Evolutionary conservation across 495 filamentous ascomycete species (phyloP).

Genomic region (Penicillium odoratum): DNA sequence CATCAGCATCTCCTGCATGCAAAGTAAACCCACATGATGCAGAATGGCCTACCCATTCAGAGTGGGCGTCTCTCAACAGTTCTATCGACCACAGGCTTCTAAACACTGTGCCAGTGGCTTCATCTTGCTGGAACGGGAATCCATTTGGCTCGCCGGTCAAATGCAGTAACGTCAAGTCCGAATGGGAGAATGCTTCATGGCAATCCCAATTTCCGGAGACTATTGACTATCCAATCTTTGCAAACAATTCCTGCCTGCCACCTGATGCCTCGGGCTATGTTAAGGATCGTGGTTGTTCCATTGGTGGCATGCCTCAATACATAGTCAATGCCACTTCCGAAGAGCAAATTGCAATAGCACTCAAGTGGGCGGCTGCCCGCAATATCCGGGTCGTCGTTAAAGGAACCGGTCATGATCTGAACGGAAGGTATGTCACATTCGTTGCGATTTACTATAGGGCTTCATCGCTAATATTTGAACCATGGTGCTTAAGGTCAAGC

Average conservation of each 20-base stretch:
- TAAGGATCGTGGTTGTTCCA: slow-evolving; percentile 19
- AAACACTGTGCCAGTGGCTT: not conserved
- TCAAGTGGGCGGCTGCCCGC: slow-evolving; percentile 50
- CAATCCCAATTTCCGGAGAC: not conserved
- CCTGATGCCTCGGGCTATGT: slow-evolving; percentile 14
- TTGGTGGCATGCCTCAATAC: slow-evolving; percentile 30
- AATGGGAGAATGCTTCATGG: not conserved
- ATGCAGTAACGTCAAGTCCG: not conserved
- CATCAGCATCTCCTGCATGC: not conserved
- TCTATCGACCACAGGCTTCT: not conserved
- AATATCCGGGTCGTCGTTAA: slow-evolving; percentile 55
- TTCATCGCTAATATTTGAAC: too few species aligned
- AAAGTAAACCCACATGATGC: not conserved
- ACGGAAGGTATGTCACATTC: slow-evolving; percentile 34
- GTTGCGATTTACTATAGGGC: too few species aligned
- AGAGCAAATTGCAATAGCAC: slow-evolving; percentile 24
- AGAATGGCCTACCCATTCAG: not conserved
- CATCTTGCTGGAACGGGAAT: not conserved
- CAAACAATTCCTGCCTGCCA: not conserved
- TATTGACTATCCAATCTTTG: not conserved
- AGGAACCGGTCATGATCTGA: slow-evolving; percentile 56
- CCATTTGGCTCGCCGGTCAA: not conserved
- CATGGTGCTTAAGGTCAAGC: slow-evolving; percentile 32
- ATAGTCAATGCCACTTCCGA: slow-evolving; percentile 34
- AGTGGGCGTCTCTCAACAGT: not conserved